Percentiles rank a stretch among this genome's conserved stretches.
Evolutionary conservation across 169 alveolate species (phyloP).

Genomic region (Plasmodium knowlesi): DNA sequence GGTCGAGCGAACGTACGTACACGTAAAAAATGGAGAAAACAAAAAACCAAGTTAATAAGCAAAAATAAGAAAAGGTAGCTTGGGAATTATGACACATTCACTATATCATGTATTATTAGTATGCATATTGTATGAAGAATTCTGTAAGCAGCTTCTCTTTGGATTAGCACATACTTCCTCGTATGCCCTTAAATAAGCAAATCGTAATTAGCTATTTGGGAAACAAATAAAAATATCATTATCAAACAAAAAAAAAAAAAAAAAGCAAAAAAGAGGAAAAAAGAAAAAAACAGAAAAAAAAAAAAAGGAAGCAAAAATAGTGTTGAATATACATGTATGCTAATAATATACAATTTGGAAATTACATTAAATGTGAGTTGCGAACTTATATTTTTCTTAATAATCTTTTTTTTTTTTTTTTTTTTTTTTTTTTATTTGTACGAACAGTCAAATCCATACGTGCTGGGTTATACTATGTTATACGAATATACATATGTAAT

Average conservation of each 20-base stretch:
- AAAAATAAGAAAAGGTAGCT: slow-evolving; percentile 6
- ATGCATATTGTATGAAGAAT: slow-evolving; percentile 3
- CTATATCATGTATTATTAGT: not conserved
- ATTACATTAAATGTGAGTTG: not conserved
- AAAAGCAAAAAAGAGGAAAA: not conserved
- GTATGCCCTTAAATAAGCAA: slow-evolving; percentile 40
- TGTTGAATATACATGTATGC: not conserved
- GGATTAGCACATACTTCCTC: slow-evolving; percentile 32
- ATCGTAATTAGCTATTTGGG: not conserved
- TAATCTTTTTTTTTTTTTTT: not conserved
- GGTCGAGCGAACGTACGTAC: not conserved
- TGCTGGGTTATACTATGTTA: not conserved
- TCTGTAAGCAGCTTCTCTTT: not conserved
- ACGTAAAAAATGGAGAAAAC: not conserved
- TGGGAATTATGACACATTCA: not conserved
- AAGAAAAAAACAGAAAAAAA: not conserved
- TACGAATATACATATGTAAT: not conserved
- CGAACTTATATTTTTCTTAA: not conserved
- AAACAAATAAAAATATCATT: not conserved
- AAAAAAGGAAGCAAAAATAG: not conserved
- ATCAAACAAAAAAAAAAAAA: not conserved
- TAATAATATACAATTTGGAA: not conserved
- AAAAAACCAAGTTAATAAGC: slow-evolving; percentile 3
- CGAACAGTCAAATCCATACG: not conserved
- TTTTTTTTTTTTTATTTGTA: not conserved